These are phyloP conservation scores for Ceratobasidium sp. DNA, from an alignment of 1,284 basidiomycete genomes.

Conservation along the genomic window DNA sequence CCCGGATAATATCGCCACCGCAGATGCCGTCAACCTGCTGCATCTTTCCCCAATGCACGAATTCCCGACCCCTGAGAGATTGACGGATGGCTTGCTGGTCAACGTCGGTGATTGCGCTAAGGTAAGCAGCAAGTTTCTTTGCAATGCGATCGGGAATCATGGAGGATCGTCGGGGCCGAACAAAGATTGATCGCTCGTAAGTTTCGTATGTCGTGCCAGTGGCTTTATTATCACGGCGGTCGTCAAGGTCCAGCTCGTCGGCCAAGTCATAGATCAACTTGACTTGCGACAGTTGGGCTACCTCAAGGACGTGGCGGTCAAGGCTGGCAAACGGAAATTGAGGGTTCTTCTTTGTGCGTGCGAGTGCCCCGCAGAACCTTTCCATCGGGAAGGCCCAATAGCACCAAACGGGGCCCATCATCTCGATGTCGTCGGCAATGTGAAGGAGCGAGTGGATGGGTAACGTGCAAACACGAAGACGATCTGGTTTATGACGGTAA, in stretches of 20 bases:
- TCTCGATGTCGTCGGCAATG: slow-evolving; percentile 48
- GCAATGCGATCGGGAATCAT: neutral
- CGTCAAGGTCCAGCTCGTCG: neutral
- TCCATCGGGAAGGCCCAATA: slow-evolving; percentile 54
- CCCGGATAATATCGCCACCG: neutral
- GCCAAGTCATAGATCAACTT: neutral
- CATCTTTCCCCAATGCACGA: slow-evolving; percentile 24
- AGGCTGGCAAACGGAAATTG: slow-evolving; percentile 15
- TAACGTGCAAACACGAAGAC: slow-evolving; percentile 45
- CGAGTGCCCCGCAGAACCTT: slow-evolving; percentile 48
- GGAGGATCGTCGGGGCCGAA: neutral
- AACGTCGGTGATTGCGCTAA: neutral
- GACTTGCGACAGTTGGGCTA: slow-evolving; percentile 14
- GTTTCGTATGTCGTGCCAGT: neutral
- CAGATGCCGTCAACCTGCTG: neutral
- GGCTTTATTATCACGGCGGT: neutral
- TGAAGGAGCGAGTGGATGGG: slow-evolving; percentile 53
- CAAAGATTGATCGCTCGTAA: slow-evolving; percentile 5
- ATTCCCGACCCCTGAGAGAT: neutral
- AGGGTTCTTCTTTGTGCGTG: slow-evolving; percentile 1
- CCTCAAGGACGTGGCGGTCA: slow-evolving; percentile 4
- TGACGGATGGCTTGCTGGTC: neutral
- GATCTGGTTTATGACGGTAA: slow-evolving; percentile 7
- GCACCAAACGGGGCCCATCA: slow-evolving; percentile 51
- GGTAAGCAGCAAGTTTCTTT: neutral